Evolutionary conservation across 208 protist genomes (phyloP).

Genomic region (Trypanosoma scelopori): DNA sequence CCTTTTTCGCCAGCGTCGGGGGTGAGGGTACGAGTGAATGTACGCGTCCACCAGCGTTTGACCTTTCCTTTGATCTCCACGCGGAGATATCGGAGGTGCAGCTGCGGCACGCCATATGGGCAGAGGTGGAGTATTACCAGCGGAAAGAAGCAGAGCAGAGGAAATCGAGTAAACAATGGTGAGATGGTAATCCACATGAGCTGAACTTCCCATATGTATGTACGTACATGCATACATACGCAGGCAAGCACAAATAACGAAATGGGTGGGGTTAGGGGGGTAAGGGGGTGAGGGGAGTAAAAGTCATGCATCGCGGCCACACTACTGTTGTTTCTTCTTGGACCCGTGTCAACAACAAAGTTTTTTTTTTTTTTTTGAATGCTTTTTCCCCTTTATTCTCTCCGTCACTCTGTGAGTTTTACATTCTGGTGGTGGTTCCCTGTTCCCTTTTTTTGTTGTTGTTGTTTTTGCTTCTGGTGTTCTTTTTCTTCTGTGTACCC

Average conservation of each 20-base stretch:
- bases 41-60: constrained; percentile 44
- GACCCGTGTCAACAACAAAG: background rate
- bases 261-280: too few relatives aligned
- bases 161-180: background rate
- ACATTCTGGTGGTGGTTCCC: constrained; percentile 14
- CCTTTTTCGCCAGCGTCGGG: constrained; percentile 76
- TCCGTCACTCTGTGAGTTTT: background rate
- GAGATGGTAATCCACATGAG: constrained; percentile 2
- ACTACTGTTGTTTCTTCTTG: background rate
- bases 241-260: constrained; percentile 16
- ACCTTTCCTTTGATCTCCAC: constrained; percentile 83
- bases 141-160: constrained; percentile 11
- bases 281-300: background rate
- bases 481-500: constrained; percentile 9
- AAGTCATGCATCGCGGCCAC: background rate
- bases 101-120: constrained; percentile 78
- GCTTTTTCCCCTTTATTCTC: constrained; percentile 3
- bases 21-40: constrained; percentile 37
- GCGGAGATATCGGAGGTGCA: constrained; percentile 86
- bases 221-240: constrained; percentile 5
- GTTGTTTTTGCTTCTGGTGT: constrained; percentile 9
- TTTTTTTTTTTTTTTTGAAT: constrained; percentile 15
- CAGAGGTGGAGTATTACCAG: constrained; percentile 69
- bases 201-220: constrained; percentile 9
- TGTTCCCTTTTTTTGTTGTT: constrained; percentile 23